These are phyloP conservation scores for Prinsepia uniflora DNA, from an alignment of 306 rosid species.

Conservation along the genomic window DNA sequence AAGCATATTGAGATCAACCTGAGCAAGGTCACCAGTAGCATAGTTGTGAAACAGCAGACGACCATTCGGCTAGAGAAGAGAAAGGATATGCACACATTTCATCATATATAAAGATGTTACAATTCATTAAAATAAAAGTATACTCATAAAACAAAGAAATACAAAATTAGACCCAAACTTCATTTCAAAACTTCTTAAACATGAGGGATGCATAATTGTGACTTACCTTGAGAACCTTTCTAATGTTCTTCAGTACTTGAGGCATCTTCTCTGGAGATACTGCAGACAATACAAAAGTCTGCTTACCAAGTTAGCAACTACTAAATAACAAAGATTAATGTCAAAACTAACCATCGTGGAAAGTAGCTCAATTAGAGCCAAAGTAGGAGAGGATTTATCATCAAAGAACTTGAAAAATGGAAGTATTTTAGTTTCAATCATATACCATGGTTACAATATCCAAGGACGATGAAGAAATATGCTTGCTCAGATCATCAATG, in stretches of 20 bases:
- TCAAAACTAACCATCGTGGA: conserved; percentile 20
- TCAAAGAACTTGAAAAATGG: too few species aligned
- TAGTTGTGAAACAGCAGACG: conserved; percentile 73
- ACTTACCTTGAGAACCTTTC: conserved; percentile 68
- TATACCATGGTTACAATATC: conserved; percentile 90
- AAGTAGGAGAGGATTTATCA: too few species aligned
- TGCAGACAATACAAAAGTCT: conserved; percentile 95
- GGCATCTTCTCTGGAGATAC: conserved; percentile 94
- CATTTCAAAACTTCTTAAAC: conserved; percentile 55
- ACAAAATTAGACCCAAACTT: background rate
- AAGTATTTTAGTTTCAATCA: conserved; percentile 6
- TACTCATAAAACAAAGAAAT: background rate
- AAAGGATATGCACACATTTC: conserved; percentile 9
- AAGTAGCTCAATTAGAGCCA: conserved; percentile 8
- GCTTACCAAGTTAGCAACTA: conserved; percentile 73
- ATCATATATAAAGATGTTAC: conserved; percentile 18
- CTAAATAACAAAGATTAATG: conserved; percentile 14
- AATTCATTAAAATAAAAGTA: background rate
- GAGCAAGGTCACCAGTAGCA: conserved; percentile 97
- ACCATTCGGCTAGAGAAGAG: conserved; percentile 65
- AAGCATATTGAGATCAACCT: conserved; percentile 48
- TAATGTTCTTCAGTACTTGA: conserved; percentile 63
- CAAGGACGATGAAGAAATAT: conserved; percentile 64
- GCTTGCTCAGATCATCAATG: conserved; percentile 64
- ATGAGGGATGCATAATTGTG: background rate